A percentile compares a stretch with the other conserved stretches of the same genome.
Conservation (phyloP, 108 stramenopile genomes). For the Phaeodactylum tricornutum region DNA sequence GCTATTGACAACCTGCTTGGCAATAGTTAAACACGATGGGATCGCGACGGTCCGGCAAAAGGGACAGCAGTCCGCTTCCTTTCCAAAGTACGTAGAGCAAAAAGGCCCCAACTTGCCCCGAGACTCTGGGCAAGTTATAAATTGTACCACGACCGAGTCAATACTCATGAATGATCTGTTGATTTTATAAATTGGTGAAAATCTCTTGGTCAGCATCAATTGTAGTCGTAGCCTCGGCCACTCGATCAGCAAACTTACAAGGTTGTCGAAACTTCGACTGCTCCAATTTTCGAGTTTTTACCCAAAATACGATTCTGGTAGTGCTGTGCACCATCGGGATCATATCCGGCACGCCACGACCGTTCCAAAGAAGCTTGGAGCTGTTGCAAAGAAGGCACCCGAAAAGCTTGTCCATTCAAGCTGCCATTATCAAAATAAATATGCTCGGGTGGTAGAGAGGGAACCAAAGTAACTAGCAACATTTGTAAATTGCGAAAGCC, state of each 20-base stretch:
- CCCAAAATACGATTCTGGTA: slow-evolving; percentile 35
- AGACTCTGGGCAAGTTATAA: slow-evolving; percentile 38
- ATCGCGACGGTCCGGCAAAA: background rate
- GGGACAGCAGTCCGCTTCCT: background rate
- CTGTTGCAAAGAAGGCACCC: slow-evolving; percentile 39
- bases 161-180: no score
- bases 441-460: slow-evolving; percentile 27
- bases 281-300: slow-evolving; percentile 45
- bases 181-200: no score
- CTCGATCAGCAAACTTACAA: slow-evolving; percentile 42
- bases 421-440: slow-evolving; percentile 7
- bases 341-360: slow-evolving; percentile 60
- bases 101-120: slow-evolving; percentile 36
- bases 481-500: slow-evolving; percentile 79
- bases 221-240: no score
- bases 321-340: slow-evolving; percentile 52
- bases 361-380: slow-evolving; percentile 47
- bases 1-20: background rate
- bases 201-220: no score
- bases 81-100: slow-evolving; percentile 47
- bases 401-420: background rate
- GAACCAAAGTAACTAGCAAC: slow-evolving; percentile 47
- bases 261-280: slow-evolving; percentile 71
- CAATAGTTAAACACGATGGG: background rate
- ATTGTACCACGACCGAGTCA: slow-evolving; percentile 71